Conservation (phyloP, 192 early-diverging fungal genomes). For the Dispira parvispora region DNA sequence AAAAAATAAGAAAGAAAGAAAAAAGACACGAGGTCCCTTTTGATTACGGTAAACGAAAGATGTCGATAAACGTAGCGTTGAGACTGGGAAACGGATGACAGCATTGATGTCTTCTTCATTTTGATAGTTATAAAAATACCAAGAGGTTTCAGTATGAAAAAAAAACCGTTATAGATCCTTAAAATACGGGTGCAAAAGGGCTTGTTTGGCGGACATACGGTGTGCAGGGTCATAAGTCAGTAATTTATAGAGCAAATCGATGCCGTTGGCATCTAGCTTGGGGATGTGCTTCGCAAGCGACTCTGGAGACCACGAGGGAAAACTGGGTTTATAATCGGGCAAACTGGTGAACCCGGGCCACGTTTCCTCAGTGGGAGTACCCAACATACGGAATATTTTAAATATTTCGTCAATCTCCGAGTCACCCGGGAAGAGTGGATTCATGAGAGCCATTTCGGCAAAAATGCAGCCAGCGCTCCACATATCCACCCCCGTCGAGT, state of each 20-base stretch:
- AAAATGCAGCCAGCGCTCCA: conserved; percentile 97
- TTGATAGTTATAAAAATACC: no score
- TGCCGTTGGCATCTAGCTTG: conserved; percentile 38
- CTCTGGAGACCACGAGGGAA: conserved; percentile 52
- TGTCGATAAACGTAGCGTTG: no score
- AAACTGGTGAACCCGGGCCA: conserved; percentile 63
- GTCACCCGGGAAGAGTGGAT: conserved; percentile 75
- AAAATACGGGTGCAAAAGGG: conserved; percentile 71
- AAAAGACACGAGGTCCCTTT: no score
- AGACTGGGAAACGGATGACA: no score
- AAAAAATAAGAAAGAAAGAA: neutral
- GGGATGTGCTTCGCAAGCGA: conserved; percentile 30
- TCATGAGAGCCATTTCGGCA: conserved; percentile 73
- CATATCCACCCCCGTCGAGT: conserved; percentile 90
- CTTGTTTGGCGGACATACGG: conserved; percentile 72
- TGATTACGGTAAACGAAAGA: no score
- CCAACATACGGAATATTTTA: conserved; percentile 70
- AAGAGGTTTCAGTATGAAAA: no score
- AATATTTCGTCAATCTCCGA: conserved; percentile 91
- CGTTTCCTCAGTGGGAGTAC: conserved; percentile 58
- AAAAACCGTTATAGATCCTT: conserved; percentile 18
- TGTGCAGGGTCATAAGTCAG: conserved; percentile 56
- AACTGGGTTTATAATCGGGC: conserved; percentile 66
- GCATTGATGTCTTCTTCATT: no score
- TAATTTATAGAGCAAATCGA: conserved; percentile 53